A percentile compares a stretch with the other conserved stretches of the same genome.
Conservation (phyloP, 1,139 yeast species). For the Arxiozyma bovina region DNA sequence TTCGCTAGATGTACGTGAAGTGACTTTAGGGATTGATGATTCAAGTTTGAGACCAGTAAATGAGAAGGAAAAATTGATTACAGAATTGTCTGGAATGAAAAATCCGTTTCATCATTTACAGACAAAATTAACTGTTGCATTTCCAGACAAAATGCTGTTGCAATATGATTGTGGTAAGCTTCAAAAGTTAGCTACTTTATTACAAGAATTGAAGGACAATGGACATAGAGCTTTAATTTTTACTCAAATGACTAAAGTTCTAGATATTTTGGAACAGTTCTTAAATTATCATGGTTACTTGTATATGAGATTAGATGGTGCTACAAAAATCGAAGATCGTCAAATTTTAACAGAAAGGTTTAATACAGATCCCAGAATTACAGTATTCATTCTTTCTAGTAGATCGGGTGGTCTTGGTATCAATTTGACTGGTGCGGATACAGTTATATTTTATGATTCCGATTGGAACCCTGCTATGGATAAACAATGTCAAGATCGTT, state of each 20-base stretch:
- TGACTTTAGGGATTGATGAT: slow-evolving; percentile 31
- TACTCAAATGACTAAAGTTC: slow-evolving; percentile 96
- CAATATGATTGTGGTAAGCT: slow-evolving; percentile 97
- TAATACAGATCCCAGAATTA: slow-evolving; percentile 75
- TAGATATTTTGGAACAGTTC: slow-evolving; percentile 88
- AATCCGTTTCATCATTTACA: slow-evolving; percentile 81
- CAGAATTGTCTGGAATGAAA: slow-evolving; percentile 35
- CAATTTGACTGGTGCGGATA: slow-evolving; percentile 95
- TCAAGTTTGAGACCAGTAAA: slow-evolving; percentile 17
- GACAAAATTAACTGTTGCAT: slow-evolving; percentile 82
- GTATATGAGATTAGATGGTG: slow-evolving; percentile 93
- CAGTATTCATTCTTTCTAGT: slow-evolving; percentile 87
- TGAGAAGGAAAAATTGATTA: slow-evolving; percentile 33
- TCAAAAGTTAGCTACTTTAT: slow-evolving; percentile 67
- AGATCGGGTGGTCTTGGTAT: slow-evolving; percentile 98
- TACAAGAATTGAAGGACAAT: slow-evolving; percentile 68
- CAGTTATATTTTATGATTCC: slow-evolving; percentile 96
- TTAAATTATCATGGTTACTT: slow-evolving; percentile 90
- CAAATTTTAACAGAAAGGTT: slow-evolving; percentile 89
- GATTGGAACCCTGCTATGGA: slow-evolving; percentile 99
- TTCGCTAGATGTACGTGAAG: slow-evolving; percentile 61
- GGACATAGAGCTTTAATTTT: slow-evolving; percentile 94
- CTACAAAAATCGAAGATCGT: slow-evolving; percentile 94
- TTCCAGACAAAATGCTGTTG: slow-evolving; percentile 85
- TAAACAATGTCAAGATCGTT: slow-evolving; percentile 97